A percentile compares a stretch with the other conserved stretches of the same genome.
Conservation (phyloP, 2,329 filamentous ascomycete species). For the Penicillium glabrum region DNA sequence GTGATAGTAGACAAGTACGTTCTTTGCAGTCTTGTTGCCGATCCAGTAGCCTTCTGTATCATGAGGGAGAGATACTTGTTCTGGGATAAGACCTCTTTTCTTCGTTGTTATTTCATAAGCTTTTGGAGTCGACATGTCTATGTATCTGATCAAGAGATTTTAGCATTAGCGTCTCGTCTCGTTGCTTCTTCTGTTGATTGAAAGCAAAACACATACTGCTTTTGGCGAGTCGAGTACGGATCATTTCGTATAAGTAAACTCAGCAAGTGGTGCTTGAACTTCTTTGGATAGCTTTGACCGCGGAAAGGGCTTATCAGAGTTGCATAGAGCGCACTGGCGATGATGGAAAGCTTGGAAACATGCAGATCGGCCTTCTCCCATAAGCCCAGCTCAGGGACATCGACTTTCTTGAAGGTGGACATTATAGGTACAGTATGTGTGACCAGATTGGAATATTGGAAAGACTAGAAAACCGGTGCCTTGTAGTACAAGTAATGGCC, state of each 20-base stretch:
- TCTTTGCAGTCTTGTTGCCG: conserved; percentile 40
- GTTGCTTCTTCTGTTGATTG: neutral
- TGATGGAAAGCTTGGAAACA: conserved; percentile 25
- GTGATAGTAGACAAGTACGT: conserved; percentile 40
- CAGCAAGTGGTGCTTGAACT: conserved; percentile 36
- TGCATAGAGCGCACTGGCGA: conserved; percentile 27
- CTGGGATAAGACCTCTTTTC: conserved; percentile 25
- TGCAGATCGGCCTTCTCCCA: conserved; percentile 36
- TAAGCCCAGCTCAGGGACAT: conserved; percentile 30
- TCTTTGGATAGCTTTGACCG: conserved; percentile 35
- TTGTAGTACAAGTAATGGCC: neutral
- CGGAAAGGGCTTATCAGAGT: conserved; percentile 41
- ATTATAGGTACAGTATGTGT: neutral
- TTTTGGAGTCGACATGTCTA: conserved; percentile 24
- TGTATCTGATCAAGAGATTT: conserved; percentile 17
- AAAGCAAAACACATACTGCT: conserved; percentile 28
- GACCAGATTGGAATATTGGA: neutral
- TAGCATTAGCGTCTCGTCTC: neutral
- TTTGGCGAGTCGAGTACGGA: conserved; percentile 29
- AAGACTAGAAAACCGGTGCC: neutral
- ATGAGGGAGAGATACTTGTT: conserved; percentile 32
- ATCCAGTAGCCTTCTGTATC: conserved; percentile 39
- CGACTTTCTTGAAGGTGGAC: conserved; percentile 6
- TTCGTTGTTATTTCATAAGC: conserved; percentile 28
- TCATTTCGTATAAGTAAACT: conserved; percentile 31